A percentile compares a stretch with the other conserved stretches of the same genome.
Evolutionary conservation across 2,329 filamentous ascomycete species (phyloP).

Genomic region (Aspergillus persii): DNA sequence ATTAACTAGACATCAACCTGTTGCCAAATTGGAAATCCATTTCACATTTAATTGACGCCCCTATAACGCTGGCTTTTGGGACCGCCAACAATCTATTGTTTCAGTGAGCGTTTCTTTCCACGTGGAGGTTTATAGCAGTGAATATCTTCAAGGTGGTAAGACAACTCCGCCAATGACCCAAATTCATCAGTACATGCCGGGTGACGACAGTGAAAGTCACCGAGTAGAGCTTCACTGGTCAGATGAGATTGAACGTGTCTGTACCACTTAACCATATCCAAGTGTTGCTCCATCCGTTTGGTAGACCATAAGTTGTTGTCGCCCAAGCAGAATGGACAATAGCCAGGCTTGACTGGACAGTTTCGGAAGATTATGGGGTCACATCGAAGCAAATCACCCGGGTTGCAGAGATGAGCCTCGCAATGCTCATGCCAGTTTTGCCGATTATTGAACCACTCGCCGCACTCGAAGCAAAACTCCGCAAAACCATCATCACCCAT

Average conservation of each 20-base stretch:
- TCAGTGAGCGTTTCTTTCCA: no score
- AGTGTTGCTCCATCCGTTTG: conserved; percentile 3
- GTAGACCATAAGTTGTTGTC: neutral
- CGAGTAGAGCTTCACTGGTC: neutral
- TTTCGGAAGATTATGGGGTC: conserved; percentile 14
- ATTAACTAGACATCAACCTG: no score
- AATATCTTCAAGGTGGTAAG: no score
- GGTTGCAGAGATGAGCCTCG: conserved; percentile 9
- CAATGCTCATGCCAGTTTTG: conserved; percentile 8
- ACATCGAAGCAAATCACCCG: conserved; percentile 9
- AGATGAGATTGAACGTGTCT: conserved; percentile 5
- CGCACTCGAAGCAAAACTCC: conserved; percentile 11
- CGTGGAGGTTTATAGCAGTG: no score
- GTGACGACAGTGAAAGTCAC: neutral
- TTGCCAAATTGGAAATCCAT: no score
- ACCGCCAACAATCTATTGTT: no score
- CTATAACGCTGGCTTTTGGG: no score
- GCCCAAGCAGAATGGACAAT: conserved; percentile 13
- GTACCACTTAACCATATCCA: conserved; percentile 3
- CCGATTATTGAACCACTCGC: conserved; percentile 9
- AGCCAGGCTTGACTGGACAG: conserved; percentile 10
- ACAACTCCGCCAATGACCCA: neutral
- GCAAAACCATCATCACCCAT: conserved; percentile 7
- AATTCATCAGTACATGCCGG: neutral
- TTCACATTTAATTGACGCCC: no score